Conservation (phyloP, 1,139 yeast species). For the Kazachstania sp. region DNA sequence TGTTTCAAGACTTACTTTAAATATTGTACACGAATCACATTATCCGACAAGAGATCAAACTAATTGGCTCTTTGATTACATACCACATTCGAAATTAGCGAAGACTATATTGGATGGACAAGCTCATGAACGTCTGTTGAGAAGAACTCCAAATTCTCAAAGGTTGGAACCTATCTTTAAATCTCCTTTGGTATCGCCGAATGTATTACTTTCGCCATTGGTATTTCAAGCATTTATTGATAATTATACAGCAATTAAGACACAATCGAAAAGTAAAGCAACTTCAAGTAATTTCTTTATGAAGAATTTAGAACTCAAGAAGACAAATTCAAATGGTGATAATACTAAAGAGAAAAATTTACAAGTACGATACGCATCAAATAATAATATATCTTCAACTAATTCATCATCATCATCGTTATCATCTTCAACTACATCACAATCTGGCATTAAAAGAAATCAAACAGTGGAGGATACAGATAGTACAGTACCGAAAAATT, state of each 20-base stretch:
- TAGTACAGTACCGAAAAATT: constrained; percentile 20
- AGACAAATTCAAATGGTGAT: constrained; percentile 9
- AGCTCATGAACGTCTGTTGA: constrained; percentile 28
- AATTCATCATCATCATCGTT: neutral
- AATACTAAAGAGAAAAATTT: constrained; percentile 7
- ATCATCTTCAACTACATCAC: neutral
- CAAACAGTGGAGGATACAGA: neutral
- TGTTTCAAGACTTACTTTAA: constrained; percentile 42
- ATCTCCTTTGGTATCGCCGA: constrained; percentile 24
- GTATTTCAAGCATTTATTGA: constrained; percentile 32
- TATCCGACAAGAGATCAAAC: constrained; percentile 57
- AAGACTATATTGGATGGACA: constrained; percentile 44
- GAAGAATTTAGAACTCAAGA: constrained; percentile 13
- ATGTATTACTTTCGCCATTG: constrained; percentile 30
- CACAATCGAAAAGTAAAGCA: constrained; percentile 13
- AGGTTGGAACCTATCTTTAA: constrained; percentile 25
- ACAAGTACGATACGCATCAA: constrained; percentile 1
- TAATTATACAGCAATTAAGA: constrained; percentile 19
- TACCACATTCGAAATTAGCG: constrained; percentile 36
- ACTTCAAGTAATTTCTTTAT: constrained; percentile 11
- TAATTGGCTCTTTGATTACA: constrained; percentile 48
- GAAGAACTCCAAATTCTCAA: constrained; percentile 28
- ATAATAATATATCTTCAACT: neutral
- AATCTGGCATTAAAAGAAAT: neutral
- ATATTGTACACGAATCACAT: constrained; percentile 38